These are phyloP conservation scores for Trametes cubensis DNA, from an alignment of 768 basidiomycete species.

Conservation along the genomic window DNA sequence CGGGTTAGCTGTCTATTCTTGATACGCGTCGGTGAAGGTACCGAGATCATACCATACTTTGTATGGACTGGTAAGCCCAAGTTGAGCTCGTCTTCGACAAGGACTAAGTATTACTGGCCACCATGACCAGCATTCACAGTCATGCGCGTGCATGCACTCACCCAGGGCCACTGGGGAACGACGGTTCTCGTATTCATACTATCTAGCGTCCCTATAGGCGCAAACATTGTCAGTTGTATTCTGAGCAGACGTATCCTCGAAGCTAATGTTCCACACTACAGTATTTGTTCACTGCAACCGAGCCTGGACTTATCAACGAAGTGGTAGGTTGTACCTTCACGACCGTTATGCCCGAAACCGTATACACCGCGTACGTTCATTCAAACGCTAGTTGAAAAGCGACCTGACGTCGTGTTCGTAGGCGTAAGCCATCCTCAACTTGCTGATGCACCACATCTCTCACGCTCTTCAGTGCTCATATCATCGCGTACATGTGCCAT, in stretches of 20 bases:
- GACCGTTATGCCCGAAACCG: background rate
- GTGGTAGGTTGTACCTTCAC: background rate
- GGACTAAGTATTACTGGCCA: background rate
- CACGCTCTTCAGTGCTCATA: background rate
- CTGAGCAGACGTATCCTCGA: no score
- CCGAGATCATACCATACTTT: background rate
- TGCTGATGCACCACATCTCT: background rate
- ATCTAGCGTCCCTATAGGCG: background rate
- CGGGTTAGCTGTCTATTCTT: background rate
- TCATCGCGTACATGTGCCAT: background rate
- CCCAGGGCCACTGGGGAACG: background rate
- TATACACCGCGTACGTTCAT: background rate
- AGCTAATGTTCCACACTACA: background rate
- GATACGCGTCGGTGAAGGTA: background rate
- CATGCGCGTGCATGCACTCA: conserved; percentile 3
- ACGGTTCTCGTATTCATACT: background rate
- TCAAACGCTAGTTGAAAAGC: no score
- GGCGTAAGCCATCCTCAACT: no score
- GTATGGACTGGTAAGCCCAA: background rate
- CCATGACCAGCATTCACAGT: background rate
- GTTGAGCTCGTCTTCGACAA: background rate
- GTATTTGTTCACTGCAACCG: background rate
- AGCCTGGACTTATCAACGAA: background rate
- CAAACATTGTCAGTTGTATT: background rate
- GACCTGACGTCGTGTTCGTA: no score